These are phyloP conservation scores for Endocalyx cinctus DNA, from an alignment of 2,329 filamentous ascomycete genomes.

Conservation along the genomic window DNA sequence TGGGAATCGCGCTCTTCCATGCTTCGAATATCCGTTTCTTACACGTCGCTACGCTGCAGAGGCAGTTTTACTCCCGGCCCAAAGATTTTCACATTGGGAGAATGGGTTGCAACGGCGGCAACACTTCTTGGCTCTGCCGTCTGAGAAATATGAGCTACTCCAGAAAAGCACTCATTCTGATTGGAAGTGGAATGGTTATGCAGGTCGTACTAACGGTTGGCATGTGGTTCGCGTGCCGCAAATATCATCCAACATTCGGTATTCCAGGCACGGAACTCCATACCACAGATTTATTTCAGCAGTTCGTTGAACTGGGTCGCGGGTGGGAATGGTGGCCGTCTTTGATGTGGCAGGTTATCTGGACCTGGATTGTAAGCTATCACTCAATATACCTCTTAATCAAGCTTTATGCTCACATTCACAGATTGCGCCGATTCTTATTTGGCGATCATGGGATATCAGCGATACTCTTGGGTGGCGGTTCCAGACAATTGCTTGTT, in stretches of 20 bases:
- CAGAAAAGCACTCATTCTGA: constrained; percentile 37
- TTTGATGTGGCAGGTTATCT: constrained; percentile 50
- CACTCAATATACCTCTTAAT: neutral
- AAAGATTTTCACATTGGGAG: constrained; percentile 9
- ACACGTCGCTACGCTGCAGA: constrained; percentile 44
- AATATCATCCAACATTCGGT: constrained; percentile 52
- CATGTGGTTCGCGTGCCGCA: constrained; percentile 52
- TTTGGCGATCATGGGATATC: constrained; percentile 49
- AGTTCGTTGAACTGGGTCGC: constrained; percentile 35
- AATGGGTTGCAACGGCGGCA: constrained; percentile 21
- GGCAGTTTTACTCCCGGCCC: constrained; percentile 34
- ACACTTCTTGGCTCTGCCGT: constrained; percentile 29
- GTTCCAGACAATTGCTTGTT: constrained; percentile 43
- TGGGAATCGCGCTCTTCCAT: constrained; percentile 55
- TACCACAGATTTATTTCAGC: constrained; percentile 31
- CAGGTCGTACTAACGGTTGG: constrained; percentile 49
- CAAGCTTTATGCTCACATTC: constrained; percentile 1
- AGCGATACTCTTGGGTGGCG: constrained; percentile 55
- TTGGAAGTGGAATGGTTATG: constrained; percentile 41
- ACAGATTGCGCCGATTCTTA: constrained; percentile 43
- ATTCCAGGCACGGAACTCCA: constrained; percentile 31
- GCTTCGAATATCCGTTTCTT: constrained; percentile 51
- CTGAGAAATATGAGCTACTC: constrained; percentile 32
- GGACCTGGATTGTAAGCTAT: constrained; percentile 42
- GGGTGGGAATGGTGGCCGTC: constrained; percentile 60